Conservation (phyloP, 1,284 basidiomycete genomes). For the Ceratobasidium papillatum region DNA sequence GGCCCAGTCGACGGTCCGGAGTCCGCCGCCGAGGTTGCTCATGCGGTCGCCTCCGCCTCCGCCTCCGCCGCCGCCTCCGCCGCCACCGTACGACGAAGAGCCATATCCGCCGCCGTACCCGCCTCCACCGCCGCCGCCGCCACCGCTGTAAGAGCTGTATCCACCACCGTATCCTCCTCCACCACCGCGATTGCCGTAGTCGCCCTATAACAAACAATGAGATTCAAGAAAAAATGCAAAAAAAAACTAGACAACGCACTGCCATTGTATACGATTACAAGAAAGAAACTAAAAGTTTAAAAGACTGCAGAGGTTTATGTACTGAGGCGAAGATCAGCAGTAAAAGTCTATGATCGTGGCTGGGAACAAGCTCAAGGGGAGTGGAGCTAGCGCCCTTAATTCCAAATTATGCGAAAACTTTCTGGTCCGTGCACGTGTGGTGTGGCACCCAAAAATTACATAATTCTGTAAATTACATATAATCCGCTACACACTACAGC, state of each 20-base stretch:
- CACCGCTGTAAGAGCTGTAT: conserved; percentile 26
- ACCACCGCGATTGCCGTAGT: conserved; percentile 43
- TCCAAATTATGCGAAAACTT: conserved; percentile 33
- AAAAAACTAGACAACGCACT: neutral
- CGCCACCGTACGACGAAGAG: conserved; percentile 56
- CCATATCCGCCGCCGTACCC: conserved; percentile 49
- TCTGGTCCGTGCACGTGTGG: conserved; percentile 16
- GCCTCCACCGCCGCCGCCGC: conserved; percentile 48
- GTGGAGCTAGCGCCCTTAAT: conserved; percentile 14
- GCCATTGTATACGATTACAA: conserved; percentile 40
- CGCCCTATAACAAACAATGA: conserved; percentile 49
- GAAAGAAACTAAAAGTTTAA: conserved; percentile 26
- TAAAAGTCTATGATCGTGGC: conserved; percentile 36
- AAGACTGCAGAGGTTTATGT: conserved; percentile 31
- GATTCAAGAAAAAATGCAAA: conserved; percentile 10
- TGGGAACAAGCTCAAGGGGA: conserved; percentile 24
- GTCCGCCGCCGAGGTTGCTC: conserved; percentile 82
- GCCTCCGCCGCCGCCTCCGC: conserved; percentile 64
- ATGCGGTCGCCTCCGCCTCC: conserved; percentile 76
- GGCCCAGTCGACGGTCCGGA: conserved; percentile 88
- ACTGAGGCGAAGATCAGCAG: conserved; percentile 20
- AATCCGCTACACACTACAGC: conserved; percentile 16
- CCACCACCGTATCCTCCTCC: conserved; percentile 46
- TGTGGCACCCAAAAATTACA: conserved; percentile 7
- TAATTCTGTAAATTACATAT: conserved; percentile 38